Evolutionary conservation across 2,329 filamentous ascomycete species (phyloP).

Genomic region (Phialophora macrospora): DNA sequence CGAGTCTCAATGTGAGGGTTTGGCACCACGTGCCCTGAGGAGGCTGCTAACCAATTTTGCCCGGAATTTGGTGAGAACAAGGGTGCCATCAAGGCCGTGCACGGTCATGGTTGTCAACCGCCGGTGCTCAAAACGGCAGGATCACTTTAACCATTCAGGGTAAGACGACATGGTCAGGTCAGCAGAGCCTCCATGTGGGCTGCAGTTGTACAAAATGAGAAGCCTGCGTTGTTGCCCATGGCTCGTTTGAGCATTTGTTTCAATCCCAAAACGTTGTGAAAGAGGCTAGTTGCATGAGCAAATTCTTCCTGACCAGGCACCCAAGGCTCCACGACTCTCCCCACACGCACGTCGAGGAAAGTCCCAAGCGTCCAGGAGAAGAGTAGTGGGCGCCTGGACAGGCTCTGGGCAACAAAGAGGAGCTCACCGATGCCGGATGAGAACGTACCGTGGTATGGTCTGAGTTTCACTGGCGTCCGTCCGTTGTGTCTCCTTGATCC

Average conservation of each 20-base stretch:
- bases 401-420: not conserved
- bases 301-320: not conserved
- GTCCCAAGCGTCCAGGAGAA: not conserved
- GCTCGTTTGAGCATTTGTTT: slow-evolving; percentile 16
- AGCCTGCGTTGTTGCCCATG: not conserved
- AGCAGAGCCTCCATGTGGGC: slow-evolving; percentile 10
- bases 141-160: slow-evolving; percentile 12
- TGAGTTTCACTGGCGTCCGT: not conserved
- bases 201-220: slow-evolving; percentile 13
- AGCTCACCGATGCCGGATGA: not conserved
- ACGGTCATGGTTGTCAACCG: slow-evolving; percentile 6
- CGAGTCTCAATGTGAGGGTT: not conserved
- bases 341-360: not conserved
- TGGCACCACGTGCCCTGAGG: not conserved
- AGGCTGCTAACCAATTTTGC: slow-evolving; percentile 8
- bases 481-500: not conserved
- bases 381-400: not conserved
- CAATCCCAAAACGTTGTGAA: slow-evolving; percentile 4
- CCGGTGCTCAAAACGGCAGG: slow-evolving; percentile 8
- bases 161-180: slow-evolving; percentile 5
- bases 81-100: slow-evolving; percentile 10
- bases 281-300: not conserved
- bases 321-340: not conserved
- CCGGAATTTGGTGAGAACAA: slow-evolving; percentile 16
- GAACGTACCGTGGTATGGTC: not conserved